phyloP scores from a whole-genome alignment of 129 eudicot species.

The Erigeron canadensis region DNA sequence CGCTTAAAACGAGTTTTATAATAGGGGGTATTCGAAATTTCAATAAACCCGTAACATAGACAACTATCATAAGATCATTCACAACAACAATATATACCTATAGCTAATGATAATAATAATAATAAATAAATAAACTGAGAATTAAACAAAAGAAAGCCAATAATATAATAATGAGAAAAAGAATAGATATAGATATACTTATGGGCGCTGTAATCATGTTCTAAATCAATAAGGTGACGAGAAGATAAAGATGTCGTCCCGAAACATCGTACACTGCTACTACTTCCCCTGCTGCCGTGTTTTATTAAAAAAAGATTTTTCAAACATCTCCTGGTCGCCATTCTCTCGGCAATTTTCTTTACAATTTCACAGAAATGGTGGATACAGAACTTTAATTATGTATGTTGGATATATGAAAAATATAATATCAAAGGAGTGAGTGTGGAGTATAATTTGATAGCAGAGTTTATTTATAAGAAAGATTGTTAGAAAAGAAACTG shows the following conservation, averaged over 20 bases:
- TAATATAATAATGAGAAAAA: constrained; percentile 1
- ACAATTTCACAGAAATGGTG: background rate
- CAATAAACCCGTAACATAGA: no score
- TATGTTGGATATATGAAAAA: no score
- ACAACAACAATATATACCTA: no score
- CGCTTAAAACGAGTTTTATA: no score
- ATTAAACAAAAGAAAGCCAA: background rate
- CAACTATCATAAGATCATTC: no score
- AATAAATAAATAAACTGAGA: background rate
- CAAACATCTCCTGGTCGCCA: constrained; percentile 53
- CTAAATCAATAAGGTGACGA: constrained; percentile 55
- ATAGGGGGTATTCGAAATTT: no score
- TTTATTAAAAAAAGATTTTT: constrained; percentile 35
- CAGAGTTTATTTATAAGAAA: background rate
- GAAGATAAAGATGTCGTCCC: constrained; percentile 36
- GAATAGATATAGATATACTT: constrained; percentile 36
- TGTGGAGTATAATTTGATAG: constrained; percentile 1
- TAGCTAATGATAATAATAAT: no score
- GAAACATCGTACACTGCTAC: constrained; percentile 29
- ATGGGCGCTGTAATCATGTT: constrained; percentile 66
- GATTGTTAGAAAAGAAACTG: background rate
- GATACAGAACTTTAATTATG: background rate
- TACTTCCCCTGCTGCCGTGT: constrained; percentile 3
- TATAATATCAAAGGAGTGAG: background rate
- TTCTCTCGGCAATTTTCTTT: background rate